Conservation (phyloP, 2,329 filamentous ascomycete genomes). For the Aspergillus novoparasiticus region DNA sequence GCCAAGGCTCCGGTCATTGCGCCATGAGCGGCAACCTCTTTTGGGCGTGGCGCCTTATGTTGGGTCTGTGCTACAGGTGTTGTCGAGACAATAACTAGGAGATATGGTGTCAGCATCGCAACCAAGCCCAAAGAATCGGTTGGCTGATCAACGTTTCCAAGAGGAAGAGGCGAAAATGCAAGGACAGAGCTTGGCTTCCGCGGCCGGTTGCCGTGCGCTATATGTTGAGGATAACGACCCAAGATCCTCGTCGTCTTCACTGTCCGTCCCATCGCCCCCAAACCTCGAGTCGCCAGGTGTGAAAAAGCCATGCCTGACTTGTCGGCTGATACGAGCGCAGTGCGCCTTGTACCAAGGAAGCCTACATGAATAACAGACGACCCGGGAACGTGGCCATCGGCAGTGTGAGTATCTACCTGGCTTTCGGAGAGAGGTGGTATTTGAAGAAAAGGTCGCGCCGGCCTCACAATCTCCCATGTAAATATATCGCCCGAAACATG, state of each 20-base stretch:
- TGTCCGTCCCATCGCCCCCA: conserved; percentile 79
- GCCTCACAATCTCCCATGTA: conserved; percentile 87
- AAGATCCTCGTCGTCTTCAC: conserved; percentile 90
- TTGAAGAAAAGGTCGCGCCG: conserved; percentile 84
- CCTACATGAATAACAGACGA: conserved; percentile 86
- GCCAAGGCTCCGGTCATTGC: conserved; percentile 91
- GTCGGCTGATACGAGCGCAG: conserved; percentile 92
- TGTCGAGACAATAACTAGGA: conserved; percentile 95
- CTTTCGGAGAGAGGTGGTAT: conserved; percentile 74
- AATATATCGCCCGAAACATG: conserved; percentile 91
- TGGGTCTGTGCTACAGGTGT: conserved; percentile 96
- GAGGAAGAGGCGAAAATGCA: conserved; percentile 83
- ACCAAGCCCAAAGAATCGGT: conserved; percentile 89
- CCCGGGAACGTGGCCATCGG: conserved; percentile 80
- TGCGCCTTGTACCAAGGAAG: conserved; percentile 90
- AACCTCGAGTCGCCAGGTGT: conserved; percentile 87
- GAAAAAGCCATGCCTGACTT: conserved; percentile 97
- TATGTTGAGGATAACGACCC: conserved; percentile 79
- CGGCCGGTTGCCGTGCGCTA: conserved; percentile 63
- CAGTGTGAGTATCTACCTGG: conserved; percentile 65
- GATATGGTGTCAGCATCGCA: conserved; percentile 91
- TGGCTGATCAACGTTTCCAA: conserved; percentile 89
- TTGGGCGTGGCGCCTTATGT: conserved; percentile 87
- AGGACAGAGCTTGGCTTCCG: conserved; percentile 93
- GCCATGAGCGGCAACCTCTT: conserved; percentile 85